A percentile compares a stretch with the other conserved stretches of the same genome.
phyloP scores from a whole-genome alignment of 1,139 yeast species.

The Zygoascus meyerae region DNA sequence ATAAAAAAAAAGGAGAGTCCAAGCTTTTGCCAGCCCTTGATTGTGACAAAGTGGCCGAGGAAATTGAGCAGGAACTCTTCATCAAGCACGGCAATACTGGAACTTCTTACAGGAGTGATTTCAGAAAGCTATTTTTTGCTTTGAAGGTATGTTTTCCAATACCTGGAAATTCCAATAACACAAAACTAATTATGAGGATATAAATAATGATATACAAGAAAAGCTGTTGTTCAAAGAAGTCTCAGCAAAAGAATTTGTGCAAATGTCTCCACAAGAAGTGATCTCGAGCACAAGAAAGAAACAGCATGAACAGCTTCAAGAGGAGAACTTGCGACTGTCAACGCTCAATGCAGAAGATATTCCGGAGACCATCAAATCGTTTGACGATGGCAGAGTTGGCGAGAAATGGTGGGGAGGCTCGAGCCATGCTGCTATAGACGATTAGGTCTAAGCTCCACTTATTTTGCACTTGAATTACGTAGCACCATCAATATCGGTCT shows the following conservation, averaged over 20 bases:
- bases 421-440: conserved; percentile 44
- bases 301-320: conserved; percentile 19
- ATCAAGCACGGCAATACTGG: conserved; percentile 14
- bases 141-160: conserved; percentile 14
- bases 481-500: conserved; percentile 2
- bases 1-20: conserved; percentile 5
- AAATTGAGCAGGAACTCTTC: conserved; percentile 19
- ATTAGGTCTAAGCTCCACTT: neutral
- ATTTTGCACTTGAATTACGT: neutral
- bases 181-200: conserved; percentile 14
- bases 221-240: conserved; percentile 16
- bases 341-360: conserved; percentile 18
- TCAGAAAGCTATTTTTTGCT: conserved; percentile 19
- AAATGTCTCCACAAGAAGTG: conserved; percentile 20
- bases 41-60: conserved; percentile 14
- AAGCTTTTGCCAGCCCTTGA: neutral
- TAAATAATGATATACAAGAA: conserved; percentile 16
- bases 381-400: conserved; percentile 37
- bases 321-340: conserved; percentile 22
- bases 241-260: conserved; percentile 18
- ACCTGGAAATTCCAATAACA: neutral
- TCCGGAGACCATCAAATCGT: conserved; percentile 29
- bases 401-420: conserved; percentile 46
- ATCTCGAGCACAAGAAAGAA: conserved; percentile 19
- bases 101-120: conserved; percentile 17